Conservation (phyloP, 106 monocot genomes). For the Agapanthus africanus region DNA sequence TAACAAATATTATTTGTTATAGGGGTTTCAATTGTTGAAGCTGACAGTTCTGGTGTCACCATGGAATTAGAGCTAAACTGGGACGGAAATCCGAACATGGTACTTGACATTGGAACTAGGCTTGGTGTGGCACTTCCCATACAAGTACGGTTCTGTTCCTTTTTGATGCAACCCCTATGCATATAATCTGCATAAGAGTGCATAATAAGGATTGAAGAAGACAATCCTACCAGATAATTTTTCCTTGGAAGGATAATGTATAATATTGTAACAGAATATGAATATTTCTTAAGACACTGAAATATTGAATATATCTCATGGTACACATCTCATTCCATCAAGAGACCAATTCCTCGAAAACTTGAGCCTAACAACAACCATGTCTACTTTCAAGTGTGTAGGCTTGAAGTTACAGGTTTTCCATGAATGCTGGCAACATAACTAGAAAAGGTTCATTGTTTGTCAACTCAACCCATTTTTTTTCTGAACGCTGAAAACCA, state of each 20-base stretch:
- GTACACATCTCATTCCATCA: not conserved
- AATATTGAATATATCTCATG: too few relatives aligned
- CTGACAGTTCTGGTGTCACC: conserved; percentile 30
- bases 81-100: conserved; percentile 69
- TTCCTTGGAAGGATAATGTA: not conserved
- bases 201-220: not conserved
- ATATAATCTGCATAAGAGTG: not conserved
- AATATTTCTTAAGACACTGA: not conserved
- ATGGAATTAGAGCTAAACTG: conserved; percentile 69
- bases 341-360: not conserved
- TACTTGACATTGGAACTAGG: conserved; percentile 50
- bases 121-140: conserved; percentile 55
- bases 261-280: not conserved
- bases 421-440: not conserved
- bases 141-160: conserved; percentile 28
- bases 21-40: conserved; percentile 54
- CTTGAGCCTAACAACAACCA: not conserved
- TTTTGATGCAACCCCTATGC: not conserved
- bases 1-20: too few relatives aligned
- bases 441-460: not conserved
- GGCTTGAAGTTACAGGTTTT: not conserved
- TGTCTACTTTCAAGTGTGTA: not conserved
- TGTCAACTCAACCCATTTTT: too few relatives aligned
- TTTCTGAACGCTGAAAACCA: too few relatives aligned
- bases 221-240: not conserved